Base-by-base conservation (phyloP, 805 yeast species). In the Sporopachydermia lactativora region DNA sequence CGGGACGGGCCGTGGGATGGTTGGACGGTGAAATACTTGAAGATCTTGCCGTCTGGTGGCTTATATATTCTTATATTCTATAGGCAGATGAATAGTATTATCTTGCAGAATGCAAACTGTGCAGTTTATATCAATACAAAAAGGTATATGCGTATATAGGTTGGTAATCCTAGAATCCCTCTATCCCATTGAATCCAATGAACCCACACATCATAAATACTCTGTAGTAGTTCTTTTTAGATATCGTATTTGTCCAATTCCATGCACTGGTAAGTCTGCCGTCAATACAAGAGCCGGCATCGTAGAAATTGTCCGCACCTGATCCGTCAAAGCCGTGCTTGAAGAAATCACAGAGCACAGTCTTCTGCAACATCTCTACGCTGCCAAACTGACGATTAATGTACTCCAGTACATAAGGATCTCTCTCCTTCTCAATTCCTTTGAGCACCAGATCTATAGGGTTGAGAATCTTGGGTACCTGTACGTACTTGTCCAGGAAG, bases 261-360 rank as follows among this genome's bases (percentile, higher is more conserved):
- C 89, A 82, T 2, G 86, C 83, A 41, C 81, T 73, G 0, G 92
- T 81, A 38, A 81, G 61, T 41, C 88, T 70, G 15, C 92, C 94
- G 55, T 81, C 94, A 39, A 81, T 81, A 59, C 94, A 81, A 2
- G 83, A 75, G 2, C 94, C 94, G 19, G 86, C 83, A 66, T 80
- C 81, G 54, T 77, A 81, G 55, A 78, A 81, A 55, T 81, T 81
- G 52, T 81, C 85, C 5, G 88, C 86, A 38, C 94, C 94, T 5
- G 84, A 76, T 2, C 92, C 88, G 54, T 80, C 85, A 55, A 79
- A 72, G 1, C 76, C 78, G 47, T 69, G 75, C 40, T 65, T 60
- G 59, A 71, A 72, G 49, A 72, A 72, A 62, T 71, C 76, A 36
- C 66, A 55, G 36, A 70, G 51, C 35, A 71, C 65, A 8, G 56